A percentile compares a stretch with the other conserved stretches of the same genome.
Conservation (phyloP, 768 basidiomycete genomes). For the Filobasidium wieringae region DNA sequence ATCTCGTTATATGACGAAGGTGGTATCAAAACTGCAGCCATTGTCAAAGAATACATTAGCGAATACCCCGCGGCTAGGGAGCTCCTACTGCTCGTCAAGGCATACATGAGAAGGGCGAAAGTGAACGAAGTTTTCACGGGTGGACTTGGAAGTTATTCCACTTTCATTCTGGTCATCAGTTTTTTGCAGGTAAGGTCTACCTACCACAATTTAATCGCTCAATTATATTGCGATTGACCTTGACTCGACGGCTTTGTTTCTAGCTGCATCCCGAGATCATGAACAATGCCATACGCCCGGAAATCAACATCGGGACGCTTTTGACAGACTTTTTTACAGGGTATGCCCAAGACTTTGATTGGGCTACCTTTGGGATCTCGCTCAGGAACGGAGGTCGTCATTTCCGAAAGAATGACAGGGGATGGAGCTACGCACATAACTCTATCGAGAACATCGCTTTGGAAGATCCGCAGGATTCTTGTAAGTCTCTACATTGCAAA, state of each 20-base stretch:
- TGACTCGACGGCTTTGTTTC: not conserved
- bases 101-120: slow-evolving; percentile 72
- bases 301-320: slow-evolving; percentile 80
- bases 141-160: slow-evolving; percentile 84
- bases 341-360: slow-evolving; percentile 86
- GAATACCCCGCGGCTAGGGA: slow-evolving; percentile 67
- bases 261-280: slow-evolving; percentile 92
- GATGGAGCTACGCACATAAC: slow-evolving; percentile 54
- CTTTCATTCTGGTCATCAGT: slow-evolving; percentile 82
- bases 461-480: slow-evolving; percentile 81
- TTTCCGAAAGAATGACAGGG: slow-evolving; percentile 65
- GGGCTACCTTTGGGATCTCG: slow-evolving; percentile 77
- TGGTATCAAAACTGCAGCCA: slow-evolving; percentile 63
- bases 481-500: no score
- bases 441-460: slow-evolving; percentile 51
- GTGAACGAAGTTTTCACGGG: slow-evolving; percentile 99
- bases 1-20: slow-evolving; percentile 86
- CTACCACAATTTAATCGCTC: not conserved
- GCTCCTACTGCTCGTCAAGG: slow-evolving; percentile 78
- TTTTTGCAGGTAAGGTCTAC: slow-evolving; percentile 65
- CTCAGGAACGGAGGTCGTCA: slow-evolving; percentile 78
- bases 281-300: slow-evolving; percentile 70
- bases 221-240: not conserved
- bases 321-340: slow-evolving; percentile 95
- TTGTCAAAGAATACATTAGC: slow-evolving; percentile 67